Conservation (phyloP, 371 early-diverging fungal species). For the Blakeslea trispora region DNA sequence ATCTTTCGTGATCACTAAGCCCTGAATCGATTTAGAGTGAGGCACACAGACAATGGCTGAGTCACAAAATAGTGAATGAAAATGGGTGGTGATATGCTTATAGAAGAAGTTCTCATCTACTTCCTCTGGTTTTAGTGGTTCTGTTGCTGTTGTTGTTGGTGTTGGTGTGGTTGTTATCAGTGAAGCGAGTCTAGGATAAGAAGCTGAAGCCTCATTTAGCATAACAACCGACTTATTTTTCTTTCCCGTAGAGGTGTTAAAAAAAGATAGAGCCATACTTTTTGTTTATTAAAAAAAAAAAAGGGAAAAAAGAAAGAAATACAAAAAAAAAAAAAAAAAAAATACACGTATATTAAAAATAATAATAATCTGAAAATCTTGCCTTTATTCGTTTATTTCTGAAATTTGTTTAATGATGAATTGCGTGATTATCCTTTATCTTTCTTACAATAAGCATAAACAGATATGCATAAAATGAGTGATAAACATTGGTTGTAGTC, state of each 20-base stretch:
- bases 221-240: conserved; percentile 26
- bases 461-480: too few species aligned
- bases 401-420: too few species aligned
- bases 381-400: too few species aligned
- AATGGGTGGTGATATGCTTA: conserved; percentile 43
- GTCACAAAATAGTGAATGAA: conserved; percentile 45
- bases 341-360: too few species aligned
- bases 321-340: conserved; percentile 8
- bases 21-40: conserved; percentile 55
- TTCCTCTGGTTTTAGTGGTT: conserved; percentile 37
- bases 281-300: conserved; percentile 5
- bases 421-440: too few species aligned
- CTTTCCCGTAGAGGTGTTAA: conserved; percentile 34
- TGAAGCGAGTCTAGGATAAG: conserved; percentile 39
- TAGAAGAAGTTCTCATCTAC: conserved; percentile 56
- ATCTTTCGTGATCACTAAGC: conserved; percentile 53
- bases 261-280: conserved; percentile 32
- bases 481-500: too few species aligned
- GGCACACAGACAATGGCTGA: conserved; percentile 60
- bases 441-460: too few species aligned
- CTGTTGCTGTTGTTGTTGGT: conserved; percentile 1
- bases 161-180: conserved; percentile 37
- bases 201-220: conserved; percentile 1
- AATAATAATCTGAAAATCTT: too few species aligned
- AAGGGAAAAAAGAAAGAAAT: conserved; percentile 8